Conservation (phyloP, 1,284 basidiomycete genomes). For the Ustilago curta region DNA sequence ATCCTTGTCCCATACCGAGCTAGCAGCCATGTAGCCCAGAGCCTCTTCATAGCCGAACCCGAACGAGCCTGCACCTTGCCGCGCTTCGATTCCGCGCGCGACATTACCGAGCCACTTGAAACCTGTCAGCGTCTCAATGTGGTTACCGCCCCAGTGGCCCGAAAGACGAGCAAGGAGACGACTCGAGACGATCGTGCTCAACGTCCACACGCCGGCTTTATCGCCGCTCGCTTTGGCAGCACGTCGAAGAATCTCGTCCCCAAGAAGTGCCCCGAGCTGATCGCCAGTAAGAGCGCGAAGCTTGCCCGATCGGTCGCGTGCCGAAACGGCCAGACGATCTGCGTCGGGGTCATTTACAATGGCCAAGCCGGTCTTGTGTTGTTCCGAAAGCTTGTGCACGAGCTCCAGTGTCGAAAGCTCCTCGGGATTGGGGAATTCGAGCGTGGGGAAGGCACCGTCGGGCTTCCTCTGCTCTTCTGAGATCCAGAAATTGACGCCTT, state of each 20-base stretch:
- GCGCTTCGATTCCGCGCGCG: conserved; percentile 43
- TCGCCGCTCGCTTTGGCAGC: conserved; percentile 28
- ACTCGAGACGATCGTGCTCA: conserved; percentile 60
- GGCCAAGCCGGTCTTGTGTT: conserved; percentile 51
- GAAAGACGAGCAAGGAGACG: conserved; percentile 57
- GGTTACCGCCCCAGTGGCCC: conserved; percentile 38
- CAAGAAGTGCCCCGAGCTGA: conserved; percentile 58
- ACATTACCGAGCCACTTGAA: conserved; percentile 66
- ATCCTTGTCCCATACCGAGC: conserved; percentile 63
- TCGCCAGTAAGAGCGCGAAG: conserved; percentile 59
- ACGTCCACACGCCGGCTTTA: conserved; percentile 36
- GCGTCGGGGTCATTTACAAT: conserved; percentile 65
- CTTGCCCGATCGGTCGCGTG: conserved; percentile 44
- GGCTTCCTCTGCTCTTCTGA: conserved; percentile 58
- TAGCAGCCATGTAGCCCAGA: conserved; percentile 61
- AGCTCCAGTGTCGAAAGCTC: conserved; percentile 60
- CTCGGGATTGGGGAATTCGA: conserved; percentile 64
- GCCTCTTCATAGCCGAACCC: conserved; percentile 64
- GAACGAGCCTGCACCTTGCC: conserved; percentile 50
- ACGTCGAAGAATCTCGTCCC: conserved; percentile 57
- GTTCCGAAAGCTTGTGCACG: conserved; percentile 58
- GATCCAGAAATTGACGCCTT: conserved; percentile 50
- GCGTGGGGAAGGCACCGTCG: conserved; percentile 61
- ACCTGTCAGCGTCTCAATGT: conserved; percentile 61
- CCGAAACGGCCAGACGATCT: conserved; percentile 57